These are phyloP conservation scores for Coemansia sp. DNA, from an alignment of 192 early-diverging fungal species.

Conservation along the genomic window DNA sequence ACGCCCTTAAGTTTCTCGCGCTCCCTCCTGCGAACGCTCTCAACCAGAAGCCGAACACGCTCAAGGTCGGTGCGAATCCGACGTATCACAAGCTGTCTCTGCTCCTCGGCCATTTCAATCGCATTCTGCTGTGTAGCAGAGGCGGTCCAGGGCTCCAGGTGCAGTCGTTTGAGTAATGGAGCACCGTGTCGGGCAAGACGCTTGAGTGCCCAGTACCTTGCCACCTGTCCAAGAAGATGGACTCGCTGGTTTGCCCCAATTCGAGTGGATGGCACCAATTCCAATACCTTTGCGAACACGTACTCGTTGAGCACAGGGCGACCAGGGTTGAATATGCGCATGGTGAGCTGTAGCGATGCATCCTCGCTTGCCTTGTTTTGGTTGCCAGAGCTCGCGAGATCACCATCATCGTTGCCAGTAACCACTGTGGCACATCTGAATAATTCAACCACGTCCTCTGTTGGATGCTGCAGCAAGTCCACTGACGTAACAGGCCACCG, in stretches of 20 bases:
- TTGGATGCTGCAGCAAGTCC: conserved; percentile 4
- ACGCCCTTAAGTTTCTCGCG: conserved; percentile 67
- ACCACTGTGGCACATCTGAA: conserved; percentile 8
- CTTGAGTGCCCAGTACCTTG: conserved; percentile 96
- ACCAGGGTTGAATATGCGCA: conserved; percentile 42
- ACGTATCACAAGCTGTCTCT: conserved; percentile 62
- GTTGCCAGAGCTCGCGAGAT: neutral
- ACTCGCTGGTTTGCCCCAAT: conserved; percentile 15
- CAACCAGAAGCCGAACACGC: conserved; percentile 75
- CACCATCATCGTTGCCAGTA: neutral
- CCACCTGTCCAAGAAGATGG: conserved; percentile 50
- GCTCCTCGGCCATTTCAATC: conserved; percentile 73
- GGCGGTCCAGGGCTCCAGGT: conserved; percentile 96
- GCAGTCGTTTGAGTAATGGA: conserved; percentile 90
- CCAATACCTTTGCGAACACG: conserved; percentile 21
- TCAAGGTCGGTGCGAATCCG: conserved; percentile 83
- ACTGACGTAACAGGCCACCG: conserved; percentile 16
- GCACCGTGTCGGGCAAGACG: conserved; percentile 86
- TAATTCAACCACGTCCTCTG: conserved; percentile 10
- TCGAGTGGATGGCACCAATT: conserved; percentile 1
- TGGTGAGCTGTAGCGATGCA: conserved; percentile 50
- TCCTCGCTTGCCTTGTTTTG: conserved; percentile 9
- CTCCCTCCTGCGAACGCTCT: conserved; percentile 74
- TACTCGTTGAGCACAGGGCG: conserved; percentile 45
- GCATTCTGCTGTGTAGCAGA: conserved; percentile 75